phyloP scores from a whole-genome alignment of 208 protist genomes.

The Acanthamoeba lenticulata region DNA sequence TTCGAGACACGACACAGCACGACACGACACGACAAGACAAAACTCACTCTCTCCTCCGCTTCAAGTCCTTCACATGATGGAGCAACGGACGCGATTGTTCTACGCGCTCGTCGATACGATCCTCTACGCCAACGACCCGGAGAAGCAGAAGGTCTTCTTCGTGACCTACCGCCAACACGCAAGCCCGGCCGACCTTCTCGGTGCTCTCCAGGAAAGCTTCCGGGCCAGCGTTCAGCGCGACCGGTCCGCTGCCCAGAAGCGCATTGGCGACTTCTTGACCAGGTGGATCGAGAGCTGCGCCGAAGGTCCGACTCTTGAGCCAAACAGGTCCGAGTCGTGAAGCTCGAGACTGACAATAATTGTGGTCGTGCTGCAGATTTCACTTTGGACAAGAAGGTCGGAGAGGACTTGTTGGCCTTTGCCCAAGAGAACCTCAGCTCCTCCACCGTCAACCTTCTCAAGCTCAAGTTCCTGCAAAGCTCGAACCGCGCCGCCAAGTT shows the following conservation, averaged over 20 bases:
- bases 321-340: too few relatives aligned
- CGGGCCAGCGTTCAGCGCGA: background rate
- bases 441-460: background rate
- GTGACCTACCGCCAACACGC: background rate
- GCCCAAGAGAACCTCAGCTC: background rate
- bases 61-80: background rate
- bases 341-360: too few relatives aligned
- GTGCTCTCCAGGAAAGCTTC: background rate
- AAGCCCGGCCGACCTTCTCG: background rate
- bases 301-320: background rate
- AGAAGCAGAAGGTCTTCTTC: constrained; percentile 35
- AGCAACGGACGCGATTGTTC: background rate
- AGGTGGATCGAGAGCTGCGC: background rate
- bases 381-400: background rate
- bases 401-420: background rate
- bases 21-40: background rate
- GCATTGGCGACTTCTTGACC: background rate
- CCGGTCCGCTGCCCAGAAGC: background rate
- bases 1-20: too few relatives aligned
- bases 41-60: too few relatives aligned
- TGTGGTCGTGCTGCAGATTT: too few relatives aligned
- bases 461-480: background rate
- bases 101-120: background rate
- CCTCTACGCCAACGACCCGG: background rate
- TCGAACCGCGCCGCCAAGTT: background rate